Conservation (phyloP, 176 grass and related monocot genomes). For the Eleusine coracana region DNA sequence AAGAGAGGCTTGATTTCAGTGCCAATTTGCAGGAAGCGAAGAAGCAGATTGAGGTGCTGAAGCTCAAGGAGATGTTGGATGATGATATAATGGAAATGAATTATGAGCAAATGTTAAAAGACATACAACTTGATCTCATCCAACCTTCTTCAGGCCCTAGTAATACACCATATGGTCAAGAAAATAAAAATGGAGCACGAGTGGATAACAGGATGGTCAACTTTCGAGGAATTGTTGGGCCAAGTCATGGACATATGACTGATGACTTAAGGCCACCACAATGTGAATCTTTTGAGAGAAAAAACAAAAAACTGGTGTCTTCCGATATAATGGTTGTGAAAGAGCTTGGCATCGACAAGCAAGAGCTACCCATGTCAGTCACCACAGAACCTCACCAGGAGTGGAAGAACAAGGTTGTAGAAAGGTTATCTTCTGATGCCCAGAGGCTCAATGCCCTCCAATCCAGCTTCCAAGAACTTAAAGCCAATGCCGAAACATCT, state of each 20-base stretch:
- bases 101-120: conserved; percentile 74
- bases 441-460: conserved; percentile 74
- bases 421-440: conserved; percentile 69
- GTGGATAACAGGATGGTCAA: conserved; percentile 51
- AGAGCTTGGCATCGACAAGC: conserved; percentile 79
- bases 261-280: conserved; percentile 49
- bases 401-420: conserved; percentile 72
- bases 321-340: conserved; percentile 64
- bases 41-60: conserved; percentile 85
- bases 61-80: conserved; percentile 71
- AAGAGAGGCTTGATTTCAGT: conserved; percentile 73
- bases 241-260: conserved; percentile 43
- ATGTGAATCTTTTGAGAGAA: conserved; percentile 57
- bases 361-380: conserved; percentile 53
- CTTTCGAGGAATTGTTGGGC: conserved; percentile 47
- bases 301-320: conserved; percentile 42
- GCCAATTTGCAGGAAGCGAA: conserved; percentile 66
- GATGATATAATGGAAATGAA: conserved; percentile 56
- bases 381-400: conserved; percentile 52
- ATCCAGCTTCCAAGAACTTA: conserved; percentile 68
- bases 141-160: conserved; percentile 58
- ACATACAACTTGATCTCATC: conserved; percentile 81
- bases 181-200: conserved; percentile 49
- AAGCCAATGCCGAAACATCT: conserved; percentile 56
- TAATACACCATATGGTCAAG: conserved; percentile 30